phyloP scores from a whole-genome alignment of 2,329 filamentous ascomycete species.

The Mycosphaerella sp. region DNA sequence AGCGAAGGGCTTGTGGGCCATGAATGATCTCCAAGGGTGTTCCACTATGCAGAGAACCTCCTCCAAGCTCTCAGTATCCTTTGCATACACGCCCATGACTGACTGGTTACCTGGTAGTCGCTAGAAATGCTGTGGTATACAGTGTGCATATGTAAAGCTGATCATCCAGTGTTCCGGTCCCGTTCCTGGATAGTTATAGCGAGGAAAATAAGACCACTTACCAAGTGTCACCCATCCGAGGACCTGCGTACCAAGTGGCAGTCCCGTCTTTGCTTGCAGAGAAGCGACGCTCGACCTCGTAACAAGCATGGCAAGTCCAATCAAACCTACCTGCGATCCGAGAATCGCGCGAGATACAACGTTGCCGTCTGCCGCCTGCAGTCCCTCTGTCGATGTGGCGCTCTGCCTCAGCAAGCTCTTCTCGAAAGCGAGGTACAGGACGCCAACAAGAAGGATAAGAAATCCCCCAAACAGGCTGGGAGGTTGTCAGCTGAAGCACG shows the following conservation, averaged over 20 bases:
- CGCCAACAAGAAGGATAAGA: constrained; percentile 69
- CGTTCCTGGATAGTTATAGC: not conserved
- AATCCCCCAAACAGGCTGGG: constrained; percentile 64
- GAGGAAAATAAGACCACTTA: constrained; percentile 34
- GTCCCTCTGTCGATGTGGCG: constrained; percentile 30
- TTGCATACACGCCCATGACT: constrained; percentile 16
- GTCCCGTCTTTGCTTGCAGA: constrained; percentile 73
- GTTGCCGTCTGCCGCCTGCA: constrained; percentile 35
- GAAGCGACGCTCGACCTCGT: constrained; percentile 82
- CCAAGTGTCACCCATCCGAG: constrained; percentile 76
- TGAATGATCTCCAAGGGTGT: constrained; percentile 15
- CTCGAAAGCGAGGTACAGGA: constrained; percentile 76
- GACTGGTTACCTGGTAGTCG: not conserved
- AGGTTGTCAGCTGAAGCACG: not conserved
- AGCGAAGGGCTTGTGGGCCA: not conserved
- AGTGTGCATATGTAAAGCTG: not conserved
- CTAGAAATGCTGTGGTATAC: not conserved
- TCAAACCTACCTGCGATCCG: constrained; percentile 69
- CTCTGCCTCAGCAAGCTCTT: constrained; percentile 50
- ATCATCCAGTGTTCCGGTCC: not conserved
- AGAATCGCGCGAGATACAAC: constrained; percentile 54
- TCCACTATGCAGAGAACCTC: constrained; percentile 18
- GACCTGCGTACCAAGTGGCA: constrained; percentile 81
- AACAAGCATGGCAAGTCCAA: constrained; percentile 74
- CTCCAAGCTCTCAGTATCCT: constrained; percentile 5